Conservation (phyloP, 2,329 filamentous ascomycete genomes). For the Fusarium sp. region DNA sequence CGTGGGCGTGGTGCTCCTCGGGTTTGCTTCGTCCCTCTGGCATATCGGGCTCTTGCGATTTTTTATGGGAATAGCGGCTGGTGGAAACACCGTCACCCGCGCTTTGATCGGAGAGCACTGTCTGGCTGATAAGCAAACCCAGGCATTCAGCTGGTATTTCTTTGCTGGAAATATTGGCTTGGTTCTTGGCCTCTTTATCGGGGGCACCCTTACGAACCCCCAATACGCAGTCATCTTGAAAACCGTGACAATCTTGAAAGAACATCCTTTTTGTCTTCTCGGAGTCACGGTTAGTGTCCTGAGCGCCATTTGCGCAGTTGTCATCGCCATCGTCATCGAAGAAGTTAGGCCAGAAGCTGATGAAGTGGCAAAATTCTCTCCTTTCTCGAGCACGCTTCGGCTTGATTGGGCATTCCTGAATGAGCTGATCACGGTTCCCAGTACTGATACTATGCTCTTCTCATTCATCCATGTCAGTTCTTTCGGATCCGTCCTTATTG, state of each 20-base stretch:
- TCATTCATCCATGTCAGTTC: not conserved
- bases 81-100: not conserved
- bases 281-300: not conserved
- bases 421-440: fast-evolving
- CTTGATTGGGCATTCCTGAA: not conserved
- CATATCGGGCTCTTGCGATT: not conserved
- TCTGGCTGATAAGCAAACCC: not conserved
- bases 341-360: not conserved
- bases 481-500: not conserved
- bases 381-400: not conserved
- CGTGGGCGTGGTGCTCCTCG: not conserved
- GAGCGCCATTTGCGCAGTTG: not conserved
- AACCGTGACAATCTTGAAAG: not conserved
- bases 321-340: not conserved
- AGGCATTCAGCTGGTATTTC: not conserved
- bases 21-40: not conserved
- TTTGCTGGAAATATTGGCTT: not conserved
- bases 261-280: not conserved
- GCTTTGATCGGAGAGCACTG: not conserved
- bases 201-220: not conserved
- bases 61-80: not conserved
- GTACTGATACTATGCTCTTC: fast-evolving
- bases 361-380: fast-evolving
- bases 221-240: not conserved
- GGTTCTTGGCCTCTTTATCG: not conserved